phyloP scores from a whole-genome alignment of 306 rosid genomes.

The Macrotyloma uniflorum region DNA sequence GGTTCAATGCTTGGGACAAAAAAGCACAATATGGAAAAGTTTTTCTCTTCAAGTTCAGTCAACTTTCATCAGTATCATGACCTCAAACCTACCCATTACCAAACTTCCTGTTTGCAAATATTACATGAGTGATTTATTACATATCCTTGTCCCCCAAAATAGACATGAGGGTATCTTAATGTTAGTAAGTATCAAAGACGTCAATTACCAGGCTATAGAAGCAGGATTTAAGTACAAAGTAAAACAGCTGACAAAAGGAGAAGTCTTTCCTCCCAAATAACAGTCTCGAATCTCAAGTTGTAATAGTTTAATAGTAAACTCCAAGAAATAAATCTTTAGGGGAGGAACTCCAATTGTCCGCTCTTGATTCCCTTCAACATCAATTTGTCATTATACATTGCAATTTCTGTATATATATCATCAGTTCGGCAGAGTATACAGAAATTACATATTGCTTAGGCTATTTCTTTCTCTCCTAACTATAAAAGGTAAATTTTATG shows the following conservation, averaged over 20 bases:
- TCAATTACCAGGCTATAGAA: background rate
- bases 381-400: background rate
- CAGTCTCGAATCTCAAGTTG: background rate
- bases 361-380: conserved; percentile 1
- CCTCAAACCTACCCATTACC: conserved; percentile 17
- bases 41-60: background rate
- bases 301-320: conserved; percentile 9
- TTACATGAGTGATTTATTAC: background rate
- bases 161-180: background rate
- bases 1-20: background rate
- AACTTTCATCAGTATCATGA: conserved; percentile 8
- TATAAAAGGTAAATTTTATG: background rate
- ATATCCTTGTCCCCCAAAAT: conserved; percentile 13
- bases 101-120: background rate
- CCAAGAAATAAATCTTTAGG: conserved; percentile 1
- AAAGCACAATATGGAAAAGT: conserved; percentile 13
- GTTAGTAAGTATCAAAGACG: conserved; percentile 4
- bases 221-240: background rate
- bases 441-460: background rate
- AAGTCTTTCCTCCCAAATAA: conserved; percentile 12
- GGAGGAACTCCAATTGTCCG: background rate
- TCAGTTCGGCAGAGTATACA: background rate
- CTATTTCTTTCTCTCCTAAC: background rate
- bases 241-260: conserved; percentile 13
- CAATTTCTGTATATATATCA: background rate